Conservation (phyloP, 2,329 filamentous ascomycete species). For the Epichloe amarillans region DNA sequence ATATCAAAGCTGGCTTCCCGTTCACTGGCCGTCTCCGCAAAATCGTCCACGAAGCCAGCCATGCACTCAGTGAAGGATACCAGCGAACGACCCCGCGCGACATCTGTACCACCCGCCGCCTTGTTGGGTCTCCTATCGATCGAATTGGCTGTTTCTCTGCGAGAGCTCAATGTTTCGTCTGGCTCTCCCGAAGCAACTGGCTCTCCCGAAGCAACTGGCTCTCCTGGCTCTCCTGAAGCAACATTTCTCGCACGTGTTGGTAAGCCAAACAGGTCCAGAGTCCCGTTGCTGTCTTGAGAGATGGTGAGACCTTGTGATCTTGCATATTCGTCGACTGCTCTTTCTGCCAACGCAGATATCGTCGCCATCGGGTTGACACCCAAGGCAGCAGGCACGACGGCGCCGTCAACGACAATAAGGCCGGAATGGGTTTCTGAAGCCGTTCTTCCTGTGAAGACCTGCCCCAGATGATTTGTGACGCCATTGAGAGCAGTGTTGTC, state of each 20-base stretch:
- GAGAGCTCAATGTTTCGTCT: no score
- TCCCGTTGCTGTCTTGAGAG: slow-evolving; percentile 29
- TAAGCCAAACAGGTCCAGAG: slow-evolving; percentile 40
- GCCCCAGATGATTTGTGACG: slow-evolving; percentile 47
- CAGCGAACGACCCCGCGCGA: neutral
- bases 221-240: neutral
- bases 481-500: slow-evolving; percentile 44
- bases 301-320: slow-evolving; percentile 28
- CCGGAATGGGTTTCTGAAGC: slow-evolving; percentile 37
- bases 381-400: slow-evolving; percentile 47
- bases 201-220: no score
- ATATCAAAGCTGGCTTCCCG: slow-evolving; percentile 38
- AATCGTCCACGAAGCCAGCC: slow-evolving; percentile 42
- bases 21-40: slow-evolving; percentile 29
- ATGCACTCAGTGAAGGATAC: slow-evolving; percentile 53
- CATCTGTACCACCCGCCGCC: neutral
- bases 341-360: slow-evolving; percentile 54
- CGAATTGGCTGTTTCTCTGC: no score
- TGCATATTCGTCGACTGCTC: slow-evolving; percentile 41
- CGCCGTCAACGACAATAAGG: slow-evolving; percentile 48
- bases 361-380: slow-evolving; percentile 57
- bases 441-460: slow-evolving; percentile 41
- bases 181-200: no score
- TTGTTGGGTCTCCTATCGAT: no score
- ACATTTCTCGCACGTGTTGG: slow-evolving; percentile 23